Evolutionary conservation across 2,329 filamentous ascomycete genomes (phyloP).

Genomic region (Xylariaceae sp.): DNA sequence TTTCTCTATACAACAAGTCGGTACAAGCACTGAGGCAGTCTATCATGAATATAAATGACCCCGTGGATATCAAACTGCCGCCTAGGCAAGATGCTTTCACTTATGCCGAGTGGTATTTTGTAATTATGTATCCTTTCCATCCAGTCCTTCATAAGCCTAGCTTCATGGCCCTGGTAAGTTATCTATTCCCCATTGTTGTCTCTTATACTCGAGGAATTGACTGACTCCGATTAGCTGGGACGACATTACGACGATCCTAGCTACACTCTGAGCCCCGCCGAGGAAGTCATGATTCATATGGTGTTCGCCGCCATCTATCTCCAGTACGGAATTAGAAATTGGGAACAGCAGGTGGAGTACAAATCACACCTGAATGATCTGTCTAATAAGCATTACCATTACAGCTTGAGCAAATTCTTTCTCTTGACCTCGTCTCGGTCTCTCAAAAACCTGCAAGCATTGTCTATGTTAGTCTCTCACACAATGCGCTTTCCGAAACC

Average conservation of each 20-base stretch:
- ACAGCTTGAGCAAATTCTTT: slow-evolving; percentile 62
- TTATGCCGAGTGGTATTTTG: slow-evolving; percentile 71
- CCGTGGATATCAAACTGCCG: slow-evolving; percentile 55
- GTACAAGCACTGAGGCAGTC: slow-evolving; percentile 65
- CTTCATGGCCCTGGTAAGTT: slow-evolving; percentile 60
- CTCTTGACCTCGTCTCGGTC: slow-evolving; percentile 57
- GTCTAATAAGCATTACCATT: slow-evolving; percentile 75
- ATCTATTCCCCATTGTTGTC: background rate
- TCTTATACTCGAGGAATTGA: slow-evolving; percentile 17
- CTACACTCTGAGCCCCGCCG: slow-evolving; percentile 57
- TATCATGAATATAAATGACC: slow-evolving; percentile 54
- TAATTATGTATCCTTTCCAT: slow-evolving; percentile 63
- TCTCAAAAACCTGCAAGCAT: slow-evolving; percentile 63
- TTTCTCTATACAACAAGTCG: slow-evolving; percentile 62
- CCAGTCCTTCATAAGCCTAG: slow-evolving; percentile 73
- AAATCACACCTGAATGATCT: slow-evolving; percentile 53
- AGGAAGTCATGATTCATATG: slow-evolving; percentile 70
- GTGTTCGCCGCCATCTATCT: slow-evolving; percentile 73
- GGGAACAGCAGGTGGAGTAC: slow-evolving; percentile 48
- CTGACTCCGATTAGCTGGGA: slow-evolving; percentile 41
- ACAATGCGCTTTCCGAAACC: slow-evolving; percentile 75
- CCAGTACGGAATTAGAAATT: slow-evolving; percentile 68
- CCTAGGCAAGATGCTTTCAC: slow-evolving; percentile 57
- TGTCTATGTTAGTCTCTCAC: slow-evolving; percentile 66
- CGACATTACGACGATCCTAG: slow-evolving; percentile 64